Conservation (phyloP, 345 rosid species). For the Murraya koenigii region DNA sequence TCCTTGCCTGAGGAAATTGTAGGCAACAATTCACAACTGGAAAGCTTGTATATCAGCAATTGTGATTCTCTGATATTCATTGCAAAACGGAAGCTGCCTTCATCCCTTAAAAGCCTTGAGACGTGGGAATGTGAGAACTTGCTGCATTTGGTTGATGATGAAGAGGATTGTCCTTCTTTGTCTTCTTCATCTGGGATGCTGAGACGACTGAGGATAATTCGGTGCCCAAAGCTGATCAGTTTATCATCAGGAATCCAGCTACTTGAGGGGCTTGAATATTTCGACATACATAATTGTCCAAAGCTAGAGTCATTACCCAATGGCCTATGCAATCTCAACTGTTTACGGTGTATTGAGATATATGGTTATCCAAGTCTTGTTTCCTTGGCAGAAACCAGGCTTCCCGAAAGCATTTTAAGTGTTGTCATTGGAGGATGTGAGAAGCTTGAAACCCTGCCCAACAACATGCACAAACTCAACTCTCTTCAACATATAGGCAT, state of each 20-base stretch:
- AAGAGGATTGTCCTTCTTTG: no score
- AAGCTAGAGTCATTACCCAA: neutral
- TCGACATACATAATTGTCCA: neutral
- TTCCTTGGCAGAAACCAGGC: neutral
- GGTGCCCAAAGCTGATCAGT: slow-evolving; percentile 9
- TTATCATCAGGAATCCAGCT: neutral
- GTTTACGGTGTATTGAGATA: neutral
- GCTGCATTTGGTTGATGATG: no score
- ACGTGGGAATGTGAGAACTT: no score
- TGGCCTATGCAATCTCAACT: neutral
- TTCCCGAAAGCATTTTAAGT: neutral
- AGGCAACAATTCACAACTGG: no score
- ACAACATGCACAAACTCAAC: neutral
- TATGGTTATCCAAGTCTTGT: neutral
- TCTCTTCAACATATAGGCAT: neutral
- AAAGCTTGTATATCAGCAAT: no score
- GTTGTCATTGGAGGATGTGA: neutral
- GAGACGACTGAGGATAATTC: neutral
- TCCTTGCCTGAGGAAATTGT: no score
- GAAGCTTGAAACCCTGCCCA: neutral
- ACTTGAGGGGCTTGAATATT: neutral
- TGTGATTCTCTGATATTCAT: no score
- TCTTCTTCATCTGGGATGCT: neutral
- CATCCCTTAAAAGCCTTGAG: no score
- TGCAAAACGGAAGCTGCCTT: no score